phyloP scores from a whole-genome alignment of 345 rosid species.

The Eucalyptus globulus region DNA sequence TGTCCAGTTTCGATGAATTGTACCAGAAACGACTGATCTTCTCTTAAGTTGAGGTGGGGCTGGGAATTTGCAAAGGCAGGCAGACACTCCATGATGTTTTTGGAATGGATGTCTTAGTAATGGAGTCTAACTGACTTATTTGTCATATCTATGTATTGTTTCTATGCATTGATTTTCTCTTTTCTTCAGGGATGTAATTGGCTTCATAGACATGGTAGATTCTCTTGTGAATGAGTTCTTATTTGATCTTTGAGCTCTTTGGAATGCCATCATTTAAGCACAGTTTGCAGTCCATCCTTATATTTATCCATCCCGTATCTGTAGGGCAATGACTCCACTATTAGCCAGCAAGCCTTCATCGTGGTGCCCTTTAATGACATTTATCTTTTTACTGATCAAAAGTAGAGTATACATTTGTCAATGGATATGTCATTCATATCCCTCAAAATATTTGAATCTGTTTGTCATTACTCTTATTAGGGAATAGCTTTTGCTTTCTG shows the following conservation, averaged over 20 bases:
- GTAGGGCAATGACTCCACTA: neutral
- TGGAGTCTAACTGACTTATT: neutral
- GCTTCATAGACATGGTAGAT: neutral
- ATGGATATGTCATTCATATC: neutral
- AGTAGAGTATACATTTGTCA: neutral
- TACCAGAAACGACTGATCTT: neutral
- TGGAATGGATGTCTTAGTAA: neutral
- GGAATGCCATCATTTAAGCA: neutral
- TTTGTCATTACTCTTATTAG: neutral
- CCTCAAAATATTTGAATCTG: neutral
- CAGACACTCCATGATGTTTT: neutral
- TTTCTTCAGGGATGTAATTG: neutral
- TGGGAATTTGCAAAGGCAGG: neutral
- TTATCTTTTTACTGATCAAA: neutral
- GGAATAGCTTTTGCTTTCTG: neutral
- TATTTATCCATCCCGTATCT: neutral
- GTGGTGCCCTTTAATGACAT: neutral
- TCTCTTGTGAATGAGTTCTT: neutral
- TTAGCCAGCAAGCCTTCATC: neutral
- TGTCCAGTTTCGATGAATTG: neutral
- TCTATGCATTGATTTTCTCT: neutral
- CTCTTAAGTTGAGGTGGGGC: neutral
- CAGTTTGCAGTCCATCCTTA: neutral
- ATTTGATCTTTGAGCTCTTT: neutral
- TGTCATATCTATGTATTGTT: neutral